Evolutionary conservation across 352 stramenopile genomes (phyloP).

Genomic region (Halophytophthora polymorphica): DNA sequence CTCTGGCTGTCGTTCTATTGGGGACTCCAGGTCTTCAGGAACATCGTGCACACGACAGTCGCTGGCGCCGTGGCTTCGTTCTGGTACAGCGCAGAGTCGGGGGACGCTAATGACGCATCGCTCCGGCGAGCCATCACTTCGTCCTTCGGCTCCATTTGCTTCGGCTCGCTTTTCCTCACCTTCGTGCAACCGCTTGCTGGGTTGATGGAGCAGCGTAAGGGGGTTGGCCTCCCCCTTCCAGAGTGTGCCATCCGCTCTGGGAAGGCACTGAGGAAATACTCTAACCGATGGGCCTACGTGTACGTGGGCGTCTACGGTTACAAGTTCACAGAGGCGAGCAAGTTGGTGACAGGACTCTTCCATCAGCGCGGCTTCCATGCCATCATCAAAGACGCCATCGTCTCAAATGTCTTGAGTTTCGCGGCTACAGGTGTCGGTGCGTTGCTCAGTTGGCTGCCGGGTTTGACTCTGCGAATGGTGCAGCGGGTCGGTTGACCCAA

Average conservation of each 20-base stretch:
- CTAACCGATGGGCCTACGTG: slow-evolving; percentile 91
- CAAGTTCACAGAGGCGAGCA: slow-evolving; percentile 88
- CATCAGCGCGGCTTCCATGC: slow-evolving; percentile 85
- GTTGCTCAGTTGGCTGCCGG: slow-evolving; percentile 4
- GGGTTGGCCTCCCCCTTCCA: slow-evolving; percentile 61
- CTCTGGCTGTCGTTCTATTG: slow-evolving; percentile 93
- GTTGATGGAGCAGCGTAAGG: slow-evolving; percentile 51
- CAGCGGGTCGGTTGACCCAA: too few relatives aligned
- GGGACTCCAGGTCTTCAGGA: slow-evolving; percentile 85
- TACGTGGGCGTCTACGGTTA: slow-evolving; percentile 92
- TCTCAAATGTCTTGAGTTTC: slow-evolving; percentile 86
- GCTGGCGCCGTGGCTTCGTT: slow-evolving; percentile 91
- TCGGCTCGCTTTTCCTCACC: slow-evolving; percentile 90
- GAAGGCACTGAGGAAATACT: slow-evolving; percentile 79
- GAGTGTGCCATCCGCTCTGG: slow-evolving; percentile 73
- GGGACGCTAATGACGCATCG: slow-evolving; percentile 61
- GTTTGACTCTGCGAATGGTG: too few relatives aligned
- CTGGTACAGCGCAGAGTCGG: slow-evolving; percentile 89
- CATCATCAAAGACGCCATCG: slow-evolving; percentile 93
- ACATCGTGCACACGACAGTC: slow-evolving; percentile 88
- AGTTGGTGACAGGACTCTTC: slow-evolving; percentile 90
- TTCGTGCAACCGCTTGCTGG: slow-evolving; percentile 84
- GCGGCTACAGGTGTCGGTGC: slow-evolving; percentile 71
- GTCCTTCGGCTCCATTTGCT: slow-evolving; percentile 92
- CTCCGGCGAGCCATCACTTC: slow-evolving; percentile 81